phyloP scores from a whole-genome alignment of 768 basidiomycete species.

The Termitomyces bulborhizus region DNA sequence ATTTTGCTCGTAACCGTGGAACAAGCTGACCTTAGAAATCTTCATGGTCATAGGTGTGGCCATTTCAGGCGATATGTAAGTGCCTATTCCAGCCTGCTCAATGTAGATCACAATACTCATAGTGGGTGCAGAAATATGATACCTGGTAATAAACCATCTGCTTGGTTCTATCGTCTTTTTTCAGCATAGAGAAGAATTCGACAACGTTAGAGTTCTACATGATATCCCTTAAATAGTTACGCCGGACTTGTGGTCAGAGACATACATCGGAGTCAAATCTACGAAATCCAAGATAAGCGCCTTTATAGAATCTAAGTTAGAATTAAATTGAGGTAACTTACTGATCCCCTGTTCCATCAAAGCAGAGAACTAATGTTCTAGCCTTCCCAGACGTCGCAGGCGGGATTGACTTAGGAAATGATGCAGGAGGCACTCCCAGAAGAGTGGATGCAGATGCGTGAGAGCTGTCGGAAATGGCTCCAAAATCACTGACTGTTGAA shows the following conservation, averaged over 20 bases:
- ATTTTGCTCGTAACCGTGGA: too few relatives aligned
- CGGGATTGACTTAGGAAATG: slow-evolving; percentile 5
- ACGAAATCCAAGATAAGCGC: not conserved
- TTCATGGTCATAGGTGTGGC: not conserved
- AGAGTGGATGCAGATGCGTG: not conserved
- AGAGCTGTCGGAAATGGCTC: not conserved
- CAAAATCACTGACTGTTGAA: not conserved
- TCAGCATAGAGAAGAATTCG: slow-evolving; percentile 29
- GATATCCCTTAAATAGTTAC: not conserved
- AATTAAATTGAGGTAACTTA: slow-evolving; percentile 12
- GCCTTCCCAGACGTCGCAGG: not conserved
- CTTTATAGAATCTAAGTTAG: too few relatives aligned
- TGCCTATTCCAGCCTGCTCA: slow-evolving; percentile 48
- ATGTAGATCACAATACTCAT: not conserved
- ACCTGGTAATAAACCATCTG: slow-evolving; percentile 42
- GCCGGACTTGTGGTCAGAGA: not conserved
- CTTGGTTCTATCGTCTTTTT: slow-evolving; percentile 26
- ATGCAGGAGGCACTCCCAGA: not conserved
- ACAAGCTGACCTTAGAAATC: slow-evolving; percentile 18
- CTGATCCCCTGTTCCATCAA: slow-evolving; percentile 28
- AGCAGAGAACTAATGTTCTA: slow-evolving; percentile 44
- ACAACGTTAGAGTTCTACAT: slow-evolving; percentile 34
- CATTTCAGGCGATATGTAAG: slow-evolving; percentile 30
- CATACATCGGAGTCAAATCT: slow-evolving; percentile 21
- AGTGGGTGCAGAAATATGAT: not conserved